Evolutionary conservation across 2,329 filamentous ascomycete species (phyloP).

Genomic region (Helotiales sp.): DNA sequence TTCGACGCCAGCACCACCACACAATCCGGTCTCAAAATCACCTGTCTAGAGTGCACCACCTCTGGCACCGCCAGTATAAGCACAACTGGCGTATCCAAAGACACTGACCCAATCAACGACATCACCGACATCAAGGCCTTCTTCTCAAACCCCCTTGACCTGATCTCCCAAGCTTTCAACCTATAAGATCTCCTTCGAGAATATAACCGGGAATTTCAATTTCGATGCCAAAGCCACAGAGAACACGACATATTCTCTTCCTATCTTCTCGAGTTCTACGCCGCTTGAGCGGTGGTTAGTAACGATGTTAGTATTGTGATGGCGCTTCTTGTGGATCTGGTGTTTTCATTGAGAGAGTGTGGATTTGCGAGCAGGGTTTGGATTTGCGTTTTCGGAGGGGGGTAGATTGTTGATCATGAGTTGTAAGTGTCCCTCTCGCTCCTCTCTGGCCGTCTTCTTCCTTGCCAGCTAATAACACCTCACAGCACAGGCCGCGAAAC

Average conservation of each 20-base stretch:
- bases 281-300: slow-evolving; percentile 26
- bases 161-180: slow-evolving; percentile 26
- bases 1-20: not conserved
- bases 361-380: slow-evolving; percentile 34
- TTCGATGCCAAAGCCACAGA: slow-evolving; percentile 29
- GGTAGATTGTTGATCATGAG: slow-evolving; percentile 31
- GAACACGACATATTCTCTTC: slow-evolving; percentile 28
- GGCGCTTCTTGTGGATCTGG: slow-evolving; percentile 34
- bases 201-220: slow-evolving; percentile 34
- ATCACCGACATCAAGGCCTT: not conserved
- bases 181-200: slow-evolving; percentile 31
- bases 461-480: no score
- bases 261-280: slow-evolving; percentile 28
- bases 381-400: slow-evolving; percentile 35
- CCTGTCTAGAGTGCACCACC: slow-evolving; percentile 1
- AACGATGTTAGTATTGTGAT: slow-evolving; percentile 32
- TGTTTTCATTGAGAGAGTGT: slow-evolving; percentile 33
- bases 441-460: not conserved
- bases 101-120: not conserved
- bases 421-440: slow-evolving; percentile 25
- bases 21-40: not conserved
- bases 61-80: not conserved
- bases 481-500: slow-evolving; percentile 24
- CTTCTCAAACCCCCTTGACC: slow-evolving; percentile 20
- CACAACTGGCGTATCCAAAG: not conserved